Base-by-base conservation (phyloP, 345 rosid species). In the Lagerstroemia speciosa region DNA sequence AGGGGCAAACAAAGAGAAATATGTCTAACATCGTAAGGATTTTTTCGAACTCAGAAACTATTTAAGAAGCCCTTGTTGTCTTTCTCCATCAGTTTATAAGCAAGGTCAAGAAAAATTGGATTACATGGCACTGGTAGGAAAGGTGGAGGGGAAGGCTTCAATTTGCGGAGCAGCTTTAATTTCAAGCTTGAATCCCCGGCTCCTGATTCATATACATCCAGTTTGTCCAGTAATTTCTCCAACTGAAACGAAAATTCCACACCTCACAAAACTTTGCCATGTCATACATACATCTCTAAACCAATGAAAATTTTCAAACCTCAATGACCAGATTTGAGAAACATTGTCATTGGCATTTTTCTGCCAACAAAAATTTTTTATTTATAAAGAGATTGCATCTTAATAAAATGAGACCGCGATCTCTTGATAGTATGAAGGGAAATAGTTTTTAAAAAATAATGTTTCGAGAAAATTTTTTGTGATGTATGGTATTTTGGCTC, bases 81-180 rank as follows among this genome's bases (percentile, higher is more conserved):
- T 73, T 84, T 95, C 93, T 87, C 90, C 93, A 84, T 90, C 62
- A 74, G 46, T n/a, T 78, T 73, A 76, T 82, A 78, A n/a, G 91
- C 98, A 19, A 95, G 89, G 77, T 95, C 99, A 38, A 92, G 70
- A 65, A 95, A 89, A 37, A 95, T 87, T 7, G 99, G 98, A 71
- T 88, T 87, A 41, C 99, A 82, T 62, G 98, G 71, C 68, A 85
- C 80, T 0, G 88, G 60, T 62, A 83, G 83, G 73, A 90, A 86
- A 5, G 89, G 81, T 0, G 98, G 99, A 45, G 98, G 99, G n/a
- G 78, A 95, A 95, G 65, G 78, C 82, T 75, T 78, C 97, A n/a
- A 95, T 95, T 70, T 72, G 85, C 12, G 99, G 78, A 10, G 69
- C 73, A n/a, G n/a, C n/a, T n/a, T n/a, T 8, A 69, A 79, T 75